Evolutionary conservation across 345 rosid species (phyloP), one percentile per base, ranked within the genome.

Genomic region (Schrenkiella parvula): DNA sequence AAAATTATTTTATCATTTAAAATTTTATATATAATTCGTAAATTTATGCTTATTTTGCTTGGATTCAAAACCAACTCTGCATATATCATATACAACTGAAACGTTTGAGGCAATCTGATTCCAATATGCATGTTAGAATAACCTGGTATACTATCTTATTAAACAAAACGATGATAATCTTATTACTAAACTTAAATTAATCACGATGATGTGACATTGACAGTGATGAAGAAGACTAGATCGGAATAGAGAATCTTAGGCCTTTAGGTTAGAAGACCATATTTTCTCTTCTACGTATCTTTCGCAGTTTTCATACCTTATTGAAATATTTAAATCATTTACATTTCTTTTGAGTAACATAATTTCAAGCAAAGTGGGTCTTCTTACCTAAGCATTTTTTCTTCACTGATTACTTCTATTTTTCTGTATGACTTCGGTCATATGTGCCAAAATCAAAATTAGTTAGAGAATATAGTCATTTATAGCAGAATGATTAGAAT

Each of bases 171-270:
- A 10, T 4, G 38, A 21, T 18, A 47, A 8, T 58, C 5, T 38
- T 3, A 18, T 47, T 22, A 54, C 64, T 62, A 41, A 55, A 54
- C 10, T 34, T 34, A 64, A 34, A 9, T 21, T 23, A 55, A 65
- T 25, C 38, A 64, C 18, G 59, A 46, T 46, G 32, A 73, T 52
- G 61, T 73, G 61, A 37, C 48, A 17, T 44, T 21, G 57, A 34
- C 8, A 55, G 22, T 44, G 64, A 55, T 35, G 18, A 44, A 13
- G 48, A 35, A 64, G 50, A 73, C 51, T 34, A 43, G 41, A 13
- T 25, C 21, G 58, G 14, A 59, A 56, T 28, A 34, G 61, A 65
- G 66, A 57, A 66, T 73, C 78, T 67, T 47, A 66, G 34, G 72
- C 66, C 52, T 73, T 41, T 47, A 47, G 52, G 53, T 11, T 32